These are phyloP conservation scores for Fusarium sp. DNA, from an alignment of 2,329 filamentous ascomycete species.

Conservation along the genomic window DNA sequence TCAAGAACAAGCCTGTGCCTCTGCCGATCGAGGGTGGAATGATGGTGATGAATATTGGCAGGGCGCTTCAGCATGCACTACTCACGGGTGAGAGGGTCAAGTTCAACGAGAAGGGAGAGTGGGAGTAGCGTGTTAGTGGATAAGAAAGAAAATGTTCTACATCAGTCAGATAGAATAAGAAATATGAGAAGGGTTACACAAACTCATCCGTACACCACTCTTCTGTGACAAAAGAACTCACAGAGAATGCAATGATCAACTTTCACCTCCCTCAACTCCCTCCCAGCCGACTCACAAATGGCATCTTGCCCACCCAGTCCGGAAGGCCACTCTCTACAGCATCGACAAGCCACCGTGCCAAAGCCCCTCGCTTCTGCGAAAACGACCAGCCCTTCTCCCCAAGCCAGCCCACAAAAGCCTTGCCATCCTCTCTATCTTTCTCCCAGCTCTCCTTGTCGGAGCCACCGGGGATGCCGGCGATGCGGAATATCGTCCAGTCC, in stretches of 20 bases:
- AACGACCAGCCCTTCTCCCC: constrained; percentile 4
- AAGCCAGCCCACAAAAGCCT: constrained; percentile 1
- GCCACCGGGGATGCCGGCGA: constrained; percentile 48
- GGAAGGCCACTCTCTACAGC: not conserved
- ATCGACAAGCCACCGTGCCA: constrained; percentile 1
- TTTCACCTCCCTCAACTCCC: not conserved
- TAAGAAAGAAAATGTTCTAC: too few relatives aligned
- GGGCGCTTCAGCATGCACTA: constrained; percentile 71
- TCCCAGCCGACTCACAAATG: not conserved
- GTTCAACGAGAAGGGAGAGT: constrained; percentile 62
- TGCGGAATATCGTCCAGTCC: constrained; percentile 51
- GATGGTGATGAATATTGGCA: constrained; percentile 72
- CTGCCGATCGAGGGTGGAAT: constrained; percentile 73
- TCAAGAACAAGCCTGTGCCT: constrained; percentile 55
- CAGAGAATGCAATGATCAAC: too few relatives aligned
- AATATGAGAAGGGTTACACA: too few relatives aligned
- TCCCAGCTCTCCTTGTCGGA: constrained; percentile 48
- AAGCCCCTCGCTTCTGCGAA: not conserved
- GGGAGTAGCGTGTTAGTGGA: not conserved
- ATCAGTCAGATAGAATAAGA: too few relatives aligned
- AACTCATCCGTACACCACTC: too few relatives aligned
- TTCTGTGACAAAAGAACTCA: too few relatives aligned
- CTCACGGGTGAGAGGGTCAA: constrained; percentile 69
- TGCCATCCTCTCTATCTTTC: constrained; percentile 43
- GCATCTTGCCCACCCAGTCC: constrained; percentile 1